Percentiles rank a stretch among this genome's conserved stretches.
Evolutionary conservation across 2,329 filamentous ascomycete species (phyloP).

Genomic region (Colletotrichum sidae): DNA sequence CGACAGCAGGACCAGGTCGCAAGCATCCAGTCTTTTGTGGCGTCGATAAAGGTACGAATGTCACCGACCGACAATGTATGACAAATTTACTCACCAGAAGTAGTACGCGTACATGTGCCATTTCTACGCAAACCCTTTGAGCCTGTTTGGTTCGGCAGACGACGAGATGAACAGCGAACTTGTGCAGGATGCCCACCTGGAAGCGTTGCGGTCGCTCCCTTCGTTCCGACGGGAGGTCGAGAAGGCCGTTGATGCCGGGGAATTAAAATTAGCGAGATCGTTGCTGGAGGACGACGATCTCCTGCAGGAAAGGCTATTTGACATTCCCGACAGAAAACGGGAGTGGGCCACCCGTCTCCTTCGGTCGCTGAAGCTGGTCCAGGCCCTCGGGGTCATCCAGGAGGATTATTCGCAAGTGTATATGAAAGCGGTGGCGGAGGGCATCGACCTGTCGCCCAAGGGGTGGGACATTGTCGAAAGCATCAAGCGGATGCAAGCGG

Average conservation of each 20-base stretch:
- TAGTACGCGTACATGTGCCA: constrained; percentile 89
- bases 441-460: constrained; percentile 61
- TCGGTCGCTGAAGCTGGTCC: constrained; percentile 60
- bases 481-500: constrained; percentile 70
- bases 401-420: constrained; percentile 68
- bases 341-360: constrained; percentile 57
- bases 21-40: constrained; percentile 78
- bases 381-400: constrained; percentile 50
- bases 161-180: constrained; percentile 42
- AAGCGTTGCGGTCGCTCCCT: constrained; percentile 74
- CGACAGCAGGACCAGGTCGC: constrained; percentile 83
- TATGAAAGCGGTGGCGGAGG: constrained; percentile 68
- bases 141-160: constrained; percentile 61
- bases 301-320: constrained; percentile 59
- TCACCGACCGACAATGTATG: constrained; percentile 24
- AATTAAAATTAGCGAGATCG: constrained; percentile 57
- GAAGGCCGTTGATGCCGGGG: constrained; percentile 54
- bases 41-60: constrained; percentile 71
- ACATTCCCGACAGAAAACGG: constrained; percentile 46
- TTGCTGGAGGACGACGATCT: constrained; percentile 71
- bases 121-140: constrained; percentile 83
- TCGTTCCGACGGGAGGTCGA: constrained; percentile 75
- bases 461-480: constrained; percentile 66
- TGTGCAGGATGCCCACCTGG: constrained; percentile 71
- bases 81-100: constrained; percentile 32